Base-by-base conservation (phyloP, 441 rosid species). In the Capsella rubella region DNA sequence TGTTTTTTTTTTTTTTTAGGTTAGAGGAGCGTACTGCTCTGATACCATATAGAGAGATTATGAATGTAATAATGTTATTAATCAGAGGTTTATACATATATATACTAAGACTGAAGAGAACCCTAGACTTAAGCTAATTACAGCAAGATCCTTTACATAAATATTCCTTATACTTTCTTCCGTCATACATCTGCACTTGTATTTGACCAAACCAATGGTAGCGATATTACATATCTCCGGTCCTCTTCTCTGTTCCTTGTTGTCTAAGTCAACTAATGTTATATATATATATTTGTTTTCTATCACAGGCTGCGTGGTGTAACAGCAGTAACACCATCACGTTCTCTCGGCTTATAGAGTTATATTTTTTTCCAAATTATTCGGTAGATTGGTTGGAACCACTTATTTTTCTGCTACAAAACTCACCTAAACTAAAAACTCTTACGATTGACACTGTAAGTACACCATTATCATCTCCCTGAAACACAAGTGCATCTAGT, bases 331-430 rank as follows among this genome's bases (percentile, higher is more conserved):
- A 0, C 32, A 37, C 37, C 21, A 10, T 9, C 2, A 32, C 8
- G 6, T 69, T 18, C 56, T 21, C 56, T 21, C 55, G 35, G 25
- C 65, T 69, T 8, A 32, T 5, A 9, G 34, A 57, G 35, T 3
- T 57, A 0, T 3, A 21, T 0, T 34, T 58, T 58, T 0, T 0
- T 5, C 34, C 63, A 12, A 0, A 8, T 0, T 0, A 0, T 0
- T 29, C 28, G 0, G 27, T 59, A 7, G 60, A 71, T 25, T 71
- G 47, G 47, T 43, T 43, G 47, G 74, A 58, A 1, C 15, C 67
- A 25, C 29, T 70, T 25, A 35, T 70, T 9, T 2, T n/a, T 35
- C 27, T 70, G 0, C 74, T 70, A 25, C 51, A 70, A 27, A 59
- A n/a, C 2, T 47, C 50, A 25, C 67, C 58, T 35, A 59, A 59